Percentiles rank a stretch among this genome's conserved stretches.
Evolutionary conservation across 75 land plant species (phyloP).

Genomic region (Selaginella moellendorffii): DNA sequence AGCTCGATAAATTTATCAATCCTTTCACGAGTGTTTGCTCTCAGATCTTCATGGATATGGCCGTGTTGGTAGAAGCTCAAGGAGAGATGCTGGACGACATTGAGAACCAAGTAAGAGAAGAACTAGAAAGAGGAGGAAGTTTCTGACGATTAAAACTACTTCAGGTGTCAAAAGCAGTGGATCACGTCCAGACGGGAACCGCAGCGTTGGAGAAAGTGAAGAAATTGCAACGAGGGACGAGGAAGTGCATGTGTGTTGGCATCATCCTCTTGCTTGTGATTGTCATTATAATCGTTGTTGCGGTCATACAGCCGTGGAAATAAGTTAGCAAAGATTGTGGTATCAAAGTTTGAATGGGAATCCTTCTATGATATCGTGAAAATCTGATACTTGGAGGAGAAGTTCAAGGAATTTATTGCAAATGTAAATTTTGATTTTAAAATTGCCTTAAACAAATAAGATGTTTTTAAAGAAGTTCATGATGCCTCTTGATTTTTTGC

Average conservation of each 20-base stretch:
- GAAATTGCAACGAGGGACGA: slow-evolving; percentile 44
- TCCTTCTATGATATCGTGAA: no score
- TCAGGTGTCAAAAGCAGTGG: slow-evolving; percentile 79
- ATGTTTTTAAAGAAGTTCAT: no score
- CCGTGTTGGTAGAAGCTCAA: neutral
- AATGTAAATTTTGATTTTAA: no score
- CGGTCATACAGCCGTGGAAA: slow-evolving; percentile 66
- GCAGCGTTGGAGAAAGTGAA: slow-evolving; percentile 72
- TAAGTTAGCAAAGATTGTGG: no score
- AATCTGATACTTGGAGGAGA: no score
- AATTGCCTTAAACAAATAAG: no score
- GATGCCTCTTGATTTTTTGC: no score
- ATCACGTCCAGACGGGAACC: slow-evolving; percentile 64
- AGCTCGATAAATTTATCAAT: neutral
- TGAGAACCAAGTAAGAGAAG: slow-evolving; percentile 11
- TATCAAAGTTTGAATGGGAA: no score
- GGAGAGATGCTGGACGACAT: slow-evolving; percentile 6
- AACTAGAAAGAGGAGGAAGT: no score
- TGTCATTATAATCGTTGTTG: slow-evolving; percentile 43
- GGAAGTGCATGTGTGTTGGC: slow-evolving; percentile 96
- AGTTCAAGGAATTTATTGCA: no score
- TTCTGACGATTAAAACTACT: neutral
- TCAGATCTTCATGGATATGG: slow-evolving; percentile 3
- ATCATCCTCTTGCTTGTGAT: slow-evolving; percentile 59
- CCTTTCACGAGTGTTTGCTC: neutral